Evolutionary conservation across 495 filamentous ascomycete species (phyloP).

Genomic region (Penicillium flavigenum): DNA sequence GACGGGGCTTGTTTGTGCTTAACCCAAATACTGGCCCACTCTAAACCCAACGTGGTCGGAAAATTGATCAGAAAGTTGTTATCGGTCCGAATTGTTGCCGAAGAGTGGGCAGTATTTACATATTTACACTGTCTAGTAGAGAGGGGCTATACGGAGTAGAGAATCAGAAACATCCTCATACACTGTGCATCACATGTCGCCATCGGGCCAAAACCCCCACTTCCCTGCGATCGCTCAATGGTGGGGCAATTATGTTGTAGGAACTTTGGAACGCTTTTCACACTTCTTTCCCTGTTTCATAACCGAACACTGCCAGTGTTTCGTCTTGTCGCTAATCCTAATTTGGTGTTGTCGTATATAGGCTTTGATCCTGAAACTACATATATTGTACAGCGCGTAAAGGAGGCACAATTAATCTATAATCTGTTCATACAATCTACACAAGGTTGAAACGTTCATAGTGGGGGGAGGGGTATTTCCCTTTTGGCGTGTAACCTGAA

Average conservation of each 20-base stretch:
- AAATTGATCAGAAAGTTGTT: not conserved
- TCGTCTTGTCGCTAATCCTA: not conserved
- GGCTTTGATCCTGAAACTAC: slow-evolving; percentile 8
- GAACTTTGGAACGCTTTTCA: not conserved
- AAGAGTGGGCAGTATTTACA: not conserved
- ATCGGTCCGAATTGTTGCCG: not conserved
- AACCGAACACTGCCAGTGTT: not conserved
- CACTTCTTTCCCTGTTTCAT: not conserved
- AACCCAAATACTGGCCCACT: not conserved
- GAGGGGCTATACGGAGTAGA: too few species aligned
- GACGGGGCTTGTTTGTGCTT: not conserved
- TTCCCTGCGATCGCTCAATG: slow-evolving; percentile 4
- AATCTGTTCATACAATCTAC: not conserved
- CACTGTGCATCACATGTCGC: not conserved
- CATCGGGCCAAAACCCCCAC: slow-evolving; percentile 2
- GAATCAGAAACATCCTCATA: not conserved
- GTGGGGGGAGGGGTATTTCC: slow-evolving; percentile 8
- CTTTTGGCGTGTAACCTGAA: not conserved
- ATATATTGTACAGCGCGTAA: not conserved
- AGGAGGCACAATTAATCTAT: not conserved
- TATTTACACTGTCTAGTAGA: too few species aligned
- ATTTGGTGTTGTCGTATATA: not conserved
- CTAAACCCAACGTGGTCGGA: not conserved
- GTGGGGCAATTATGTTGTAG: slow-evolving; percentile 1
- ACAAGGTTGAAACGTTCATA: not conserved